Base-by-base conservation (phyloP, 2,329 filamentous ascomycete genomes). In the Xylaria arbuscula region DNA sequence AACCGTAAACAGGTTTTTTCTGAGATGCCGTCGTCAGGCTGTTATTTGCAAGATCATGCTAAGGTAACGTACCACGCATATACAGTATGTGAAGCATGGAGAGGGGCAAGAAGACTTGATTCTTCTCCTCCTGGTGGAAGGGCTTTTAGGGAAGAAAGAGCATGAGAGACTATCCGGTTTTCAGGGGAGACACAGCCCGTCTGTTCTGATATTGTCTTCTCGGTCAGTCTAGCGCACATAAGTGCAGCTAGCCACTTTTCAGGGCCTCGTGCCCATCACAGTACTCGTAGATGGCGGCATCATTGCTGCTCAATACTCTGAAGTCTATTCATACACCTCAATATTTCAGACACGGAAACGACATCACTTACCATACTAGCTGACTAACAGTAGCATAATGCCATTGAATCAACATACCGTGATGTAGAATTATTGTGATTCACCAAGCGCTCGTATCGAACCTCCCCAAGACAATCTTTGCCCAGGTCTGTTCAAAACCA, bases 1-100 rank as follows among this genome's bases (percentile, higher is more conserved):
- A 17, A n/a, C 19, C 54, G 13, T 28, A 28, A 66, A 34, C 54
- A 59, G 38, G 58, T 55, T 62, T 66, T 66, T 68, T 19, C 60
- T 45, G 32, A 48, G 6, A 59, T 62, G 34, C 15, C 32, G 9
- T 38, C 61, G 34, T 66, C 28, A 19, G 28, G 24, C 36, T 50
- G 45, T 57, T 53, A 64, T 57, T 17, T 57, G 36, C 7, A 57
- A n/a, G 51, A 36, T n/a, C 7, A 62, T 54, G 45, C 59, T 40
- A 58, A 64, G 24, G n/a, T 47, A 36, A 32, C n/a, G 36, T 15
- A 45, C 7, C 24, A 28, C 32, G 15, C 19, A 56, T 68, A 56
- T 59, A 55, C 58, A 62, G 19, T 51, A 50, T 38, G 4, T 19
- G 5, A 51, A 45, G 36, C 24, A 53, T 42, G 38, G 34, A 19